Base-by-base conservation (phyloP, 257 asterid genomes). In the Scutellaria minor region DNA sequence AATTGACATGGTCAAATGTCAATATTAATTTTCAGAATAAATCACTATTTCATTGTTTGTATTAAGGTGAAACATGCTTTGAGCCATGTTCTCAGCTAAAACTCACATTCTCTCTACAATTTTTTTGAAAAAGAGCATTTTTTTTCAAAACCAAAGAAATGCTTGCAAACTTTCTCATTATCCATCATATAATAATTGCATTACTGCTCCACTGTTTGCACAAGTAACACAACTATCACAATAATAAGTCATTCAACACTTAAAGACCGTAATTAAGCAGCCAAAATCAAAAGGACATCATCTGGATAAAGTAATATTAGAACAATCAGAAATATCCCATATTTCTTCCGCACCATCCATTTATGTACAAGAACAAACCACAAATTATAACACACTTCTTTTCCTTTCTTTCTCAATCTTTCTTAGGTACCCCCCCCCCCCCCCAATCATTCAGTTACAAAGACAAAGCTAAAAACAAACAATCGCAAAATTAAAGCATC, bases 291-390 rank as follows among this genome's bases (percentile, higher is more conserved):
- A n/a, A 51, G 42, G 55, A 51, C 50, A 45, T 4, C 50, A 71
- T 75, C 66, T 15, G 5, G n/a, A 69, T 50, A 68, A 70, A 64
- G 65, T 42, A 73, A 69, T 45, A 59, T 42, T 4, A 37, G 42
- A 67, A 56, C 44, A 56, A 63, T 12, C 7, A 47, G 14, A 12
- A 73, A 41, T 48, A 47, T 71, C 63, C 57, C 66, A 44, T 9
- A 13, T 11, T 47, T 61, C 68, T 51, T 79, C 73, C n/a, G 47
- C 74, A 20, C 58, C 70, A 72, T 45, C 68, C 72, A 71, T 53
- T 73, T 50, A 67, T 56, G 46, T 44, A 73, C 24, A 67, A 45
- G 48, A 57, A 72, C 13, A 45, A 47, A 35, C 6, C 27, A 48
- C 18, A 51, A 53, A 75, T 44, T 11, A 35, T 40, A 67, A 45